Evolutionary conservation across 306 rosid species (phyloP), one percentile per base, ranked within the genome.

Genomic region (Corylus heterophylla): DNA sequence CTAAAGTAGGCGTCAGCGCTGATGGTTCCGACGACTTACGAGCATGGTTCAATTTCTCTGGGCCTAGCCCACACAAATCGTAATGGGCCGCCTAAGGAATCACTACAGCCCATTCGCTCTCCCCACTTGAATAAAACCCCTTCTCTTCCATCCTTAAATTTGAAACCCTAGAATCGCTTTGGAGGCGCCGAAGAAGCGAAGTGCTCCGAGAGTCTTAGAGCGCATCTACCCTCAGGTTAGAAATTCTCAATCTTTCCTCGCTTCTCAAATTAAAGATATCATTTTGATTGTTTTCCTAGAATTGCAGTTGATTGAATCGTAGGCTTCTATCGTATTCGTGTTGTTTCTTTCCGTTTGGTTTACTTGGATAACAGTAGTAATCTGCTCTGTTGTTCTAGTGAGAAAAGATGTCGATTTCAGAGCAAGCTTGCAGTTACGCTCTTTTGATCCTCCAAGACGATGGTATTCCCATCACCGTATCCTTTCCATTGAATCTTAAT

Each of bases 381-480:
- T 12, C 11, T 49, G 0, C 54, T 50, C 16, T 54, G 51, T 29
- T 16, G 58, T 25, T 17, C 39, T 80, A 79, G 90, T 66, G 74
- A 71, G 55, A 67, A 4, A 62, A 80, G 50, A 88, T 91, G 97
- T 86, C 92, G 78, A 0, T 31, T 39, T 88, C 83, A 27, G 97
- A 92, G 76, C 39, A 77, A 61, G 98, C 96, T 51, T 91, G 94
- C 86, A 17, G 68, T 29, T 92, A 88, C 81, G 97, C 98, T 5
- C 47, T 77, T 39, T 22, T 94, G 79, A 87, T 91, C 81, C 98
- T 94, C 27, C 52, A 81, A 0, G 97, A 90, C 5, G 97, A 91
- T 11, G 70, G 76, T 42, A 90, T 89, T 74, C 3, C 91, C 0
- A 70, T 88, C 42, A 94, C 97, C 12, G 98, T 94, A 92, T 81